A percentile compares a stretch with the other conserved stretches of the same genome.
Conservation (phyloP, 345 rosid genomes). For the Gynandropsis gynandra region DNA sequence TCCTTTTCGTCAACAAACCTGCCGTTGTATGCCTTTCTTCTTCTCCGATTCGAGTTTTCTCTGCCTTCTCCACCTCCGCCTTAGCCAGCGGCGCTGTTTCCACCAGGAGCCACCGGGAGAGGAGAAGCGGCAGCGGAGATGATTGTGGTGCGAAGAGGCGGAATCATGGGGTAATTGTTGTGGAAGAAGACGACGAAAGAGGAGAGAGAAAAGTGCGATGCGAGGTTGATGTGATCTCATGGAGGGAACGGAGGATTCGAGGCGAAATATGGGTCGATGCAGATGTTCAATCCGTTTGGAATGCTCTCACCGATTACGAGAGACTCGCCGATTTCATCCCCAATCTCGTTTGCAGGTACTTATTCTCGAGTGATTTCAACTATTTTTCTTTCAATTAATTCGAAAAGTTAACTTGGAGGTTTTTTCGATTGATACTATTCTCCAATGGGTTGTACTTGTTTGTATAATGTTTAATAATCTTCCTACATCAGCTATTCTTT, state of each 20-base stretch:
- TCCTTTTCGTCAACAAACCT: slow-evolving; percentile 10
- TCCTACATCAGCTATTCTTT: too few species aligned
- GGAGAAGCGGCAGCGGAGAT: slow-evolving; percentile 12
- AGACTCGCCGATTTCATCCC: slow-evolving; percentile 91
- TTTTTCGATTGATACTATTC: too few species aligned
- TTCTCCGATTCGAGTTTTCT: slow-evolving; percentile 17
- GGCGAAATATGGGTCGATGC: slow-evolving; percentile 58
- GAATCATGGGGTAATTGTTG: slow-evolving; percentile 16
- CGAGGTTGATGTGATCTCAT: slow-evolving; percentile 76
- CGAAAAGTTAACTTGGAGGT: too few species aligned
- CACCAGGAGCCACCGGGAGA: slow-evolving; percentile 16
- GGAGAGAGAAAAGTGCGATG: slow-evolving; percentile 55
- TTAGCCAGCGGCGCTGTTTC: slow-evolving; percentile 6
- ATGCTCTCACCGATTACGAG: slow-evolving; percentile 85
- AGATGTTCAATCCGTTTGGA: slow-evolving; percentile 68
- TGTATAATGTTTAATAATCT: too few species aligned
- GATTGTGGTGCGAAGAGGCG: slow-evolving; percentile 15
- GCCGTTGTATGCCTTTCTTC: slow-evolving; percentile 16
- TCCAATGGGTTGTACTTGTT: too few species aligned
- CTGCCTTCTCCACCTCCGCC: slow-evolving; percentile 11
- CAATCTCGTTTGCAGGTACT: slow-evolving; percentile 74
- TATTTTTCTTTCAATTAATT: background rate
- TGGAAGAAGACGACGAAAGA: slow-evolving; percentile 30
- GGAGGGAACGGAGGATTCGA: slow-evolving; percentile 82
- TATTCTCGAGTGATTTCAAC: background rate